Evolutionary conservation across 192 early-diverging fungal species (phyloP).

Genomic region (Mortierella hygrophila): DNA sequence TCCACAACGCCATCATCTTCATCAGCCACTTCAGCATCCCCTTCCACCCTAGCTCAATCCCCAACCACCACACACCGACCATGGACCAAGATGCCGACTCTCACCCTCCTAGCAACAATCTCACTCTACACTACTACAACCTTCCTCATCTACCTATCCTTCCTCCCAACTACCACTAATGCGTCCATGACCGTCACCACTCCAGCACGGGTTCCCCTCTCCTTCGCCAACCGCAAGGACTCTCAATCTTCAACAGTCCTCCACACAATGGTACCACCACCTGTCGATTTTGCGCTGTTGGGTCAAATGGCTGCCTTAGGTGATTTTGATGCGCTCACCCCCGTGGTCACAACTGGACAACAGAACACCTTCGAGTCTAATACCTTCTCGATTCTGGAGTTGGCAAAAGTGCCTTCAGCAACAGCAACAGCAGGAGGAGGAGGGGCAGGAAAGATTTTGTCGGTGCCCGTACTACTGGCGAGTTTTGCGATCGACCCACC

Average conservation of each 20-base stretch:
- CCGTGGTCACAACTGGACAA: conserved; percentile 24
- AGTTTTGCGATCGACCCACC: conserved; percentile 26
- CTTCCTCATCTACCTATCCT: neutral
- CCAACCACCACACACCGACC: neutral
- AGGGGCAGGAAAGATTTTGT: neutral
- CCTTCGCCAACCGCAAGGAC: conserved; percentile 13
- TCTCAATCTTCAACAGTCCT: neutral
- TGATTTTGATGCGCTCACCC: conserved; percentile 46
- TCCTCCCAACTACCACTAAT: neutral
- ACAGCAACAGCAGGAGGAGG: neutral
- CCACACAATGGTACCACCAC: conserved; percentile 16
- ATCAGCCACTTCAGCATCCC: neutral
- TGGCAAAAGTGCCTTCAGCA: conserved; percentile 1
- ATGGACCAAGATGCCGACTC: neutral
- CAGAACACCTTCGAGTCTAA: conserved; percentile 39
- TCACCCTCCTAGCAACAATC: neutral
- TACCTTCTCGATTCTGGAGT: conserved; percentile 41
- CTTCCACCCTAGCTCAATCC: neutral
- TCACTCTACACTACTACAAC: neutral
- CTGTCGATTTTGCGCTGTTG: conserved; percentile 34
- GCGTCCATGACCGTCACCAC: neutral
- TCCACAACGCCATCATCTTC: neutral
- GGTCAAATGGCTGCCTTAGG: conserved; percentile 46
- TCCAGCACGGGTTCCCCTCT: conserved; percentile 4
- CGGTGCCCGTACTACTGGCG: conserved; percentile 36